Base-by-base conservation (phyloP, 805 yeast species). In the Candida maris region DNA sequence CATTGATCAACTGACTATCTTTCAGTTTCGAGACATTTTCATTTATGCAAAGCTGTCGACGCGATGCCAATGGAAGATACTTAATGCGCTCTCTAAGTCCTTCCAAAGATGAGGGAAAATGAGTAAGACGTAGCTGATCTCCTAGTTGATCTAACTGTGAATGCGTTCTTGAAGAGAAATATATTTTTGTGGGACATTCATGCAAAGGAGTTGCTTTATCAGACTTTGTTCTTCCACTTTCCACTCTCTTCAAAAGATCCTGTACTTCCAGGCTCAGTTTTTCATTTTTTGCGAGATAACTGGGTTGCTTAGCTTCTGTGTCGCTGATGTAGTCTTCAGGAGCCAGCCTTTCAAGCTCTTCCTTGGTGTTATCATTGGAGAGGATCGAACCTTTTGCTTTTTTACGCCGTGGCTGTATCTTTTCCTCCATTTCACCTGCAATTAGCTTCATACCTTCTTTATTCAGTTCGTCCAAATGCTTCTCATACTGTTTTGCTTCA, bases 131-230 rank as follows among this genome's bases (percentile, higher is more conserved):
- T 25, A 89, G 59, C 48, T 91, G 96, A 12, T 75, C 72, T 0
- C 87, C 75, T 52, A 89, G 85, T 53, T 89, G 97, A 24, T 69
- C 68, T 30, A 89, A 64, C 55, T 89, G 97, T 0, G 96, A 85
- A 52, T 89, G 97, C 0, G 97, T 89, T 58, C 97, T 67, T 2
- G 96, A 86, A 0, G 95, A 71, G 53, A 79, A 88, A 47, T 62
- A 75, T 1, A 89, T 75, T 46, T 79, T 74, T 1, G 65, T 50
- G 0, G 75, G 66, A 26, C 65, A 58, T 32, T 57, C 46, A 39
- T 43, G 57, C 30, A 44, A 50, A 26, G 13, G 45, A 45, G 42
- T 38, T 22, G 41, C 32, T 23, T 45, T 48, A 27, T 48, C 56
- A 4, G 36, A 21, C n/a, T 41, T 39, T 5, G 54, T 48, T 2